These are phyloP conservation scores for Fusarium tjaetaba DNA, from an alignment of 2,329 filamentous ascomycete genomes.

Conservation along the genomic window DNA sequence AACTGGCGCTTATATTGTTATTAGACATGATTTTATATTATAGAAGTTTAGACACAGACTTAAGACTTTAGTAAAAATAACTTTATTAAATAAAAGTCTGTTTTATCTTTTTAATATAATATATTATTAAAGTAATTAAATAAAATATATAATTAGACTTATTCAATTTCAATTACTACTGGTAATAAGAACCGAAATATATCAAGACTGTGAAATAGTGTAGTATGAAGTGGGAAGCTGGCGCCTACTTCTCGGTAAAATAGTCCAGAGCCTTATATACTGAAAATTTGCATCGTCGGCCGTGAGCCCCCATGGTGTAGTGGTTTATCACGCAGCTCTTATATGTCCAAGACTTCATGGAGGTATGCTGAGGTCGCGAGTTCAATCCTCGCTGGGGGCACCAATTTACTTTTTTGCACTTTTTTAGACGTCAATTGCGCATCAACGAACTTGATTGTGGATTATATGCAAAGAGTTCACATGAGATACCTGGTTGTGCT, in stretches of 20 bases:
- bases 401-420: constrained; percentile 4
- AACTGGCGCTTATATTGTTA: neutral
- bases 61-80: too few species aligned
- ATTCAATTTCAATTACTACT: neutral
- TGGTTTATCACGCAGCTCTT: constrained; percentile 37
- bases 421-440: too few species aligned
- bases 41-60: neutral
- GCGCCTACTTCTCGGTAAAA: neutral
- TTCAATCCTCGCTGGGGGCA: constrained; percentile 36
- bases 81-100: neutral
- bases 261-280: neutral
- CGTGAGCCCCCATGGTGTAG: constrained; percentile 33
- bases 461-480: neutral
- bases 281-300: neutral
- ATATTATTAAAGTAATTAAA: neutral
- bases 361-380: constrained; percentile 37
- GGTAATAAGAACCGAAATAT: neutral
- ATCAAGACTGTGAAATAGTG: neutral
- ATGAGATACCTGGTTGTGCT: neutral
- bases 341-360: constrained; percentile 30
- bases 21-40: neutral
- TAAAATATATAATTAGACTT: neutral
- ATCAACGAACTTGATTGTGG: neutral
- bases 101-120: too few species aligned
- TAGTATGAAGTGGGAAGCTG: neutral